Conservation (phyloP, 140 eudicot species). For the Senecio squalidus region DNA sequence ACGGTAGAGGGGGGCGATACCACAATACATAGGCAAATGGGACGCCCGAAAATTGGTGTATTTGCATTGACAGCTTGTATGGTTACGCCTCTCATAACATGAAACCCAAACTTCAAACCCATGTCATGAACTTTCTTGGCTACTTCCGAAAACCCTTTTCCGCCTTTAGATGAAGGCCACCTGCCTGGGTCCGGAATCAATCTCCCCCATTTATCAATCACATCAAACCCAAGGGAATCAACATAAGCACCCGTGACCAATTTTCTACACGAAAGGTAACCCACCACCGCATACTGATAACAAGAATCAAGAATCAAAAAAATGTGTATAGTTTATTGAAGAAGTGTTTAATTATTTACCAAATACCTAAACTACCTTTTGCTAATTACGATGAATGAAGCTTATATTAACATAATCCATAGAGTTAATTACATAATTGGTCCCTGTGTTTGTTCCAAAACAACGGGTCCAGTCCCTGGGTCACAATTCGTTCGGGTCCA, state of each 20-base stretch:
- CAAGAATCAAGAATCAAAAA: slow-evolving; percentile 19
- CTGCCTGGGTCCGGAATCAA: slow-evolving; percentile 87
- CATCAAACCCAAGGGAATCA: slow-evolving; percentile 85
- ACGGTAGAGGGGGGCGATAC: too few relatives aligned
- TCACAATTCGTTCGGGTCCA: too few relatives aligned
- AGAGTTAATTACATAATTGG: too few relatives aligned
- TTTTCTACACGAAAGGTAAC: slow-evolving; percentile 93
- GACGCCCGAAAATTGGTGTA: slow-evolving; percentile 87
- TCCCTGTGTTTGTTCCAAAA: too few relatives aligned
- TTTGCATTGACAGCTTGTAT: slow-evolving; percentile 90
- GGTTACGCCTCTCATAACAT: slow-evolving; percentile 96
- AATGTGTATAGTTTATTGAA: too few relatives aligned
- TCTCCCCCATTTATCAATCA: slow-evolving; percentile 96
- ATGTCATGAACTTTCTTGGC: slow-evolving; percentile 75
- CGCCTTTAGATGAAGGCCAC: slow-evolving; percentile 86
- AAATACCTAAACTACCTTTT: slow-evolving; percentile 6
- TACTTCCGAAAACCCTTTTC: slow-evolving; percentile 68
- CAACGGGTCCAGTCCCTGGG: too few relatives aligned
- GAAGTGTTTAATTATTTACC: not conserved
- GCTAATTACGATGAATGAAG: too few relatives aligned
- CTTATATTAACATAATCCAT: too few relatives aligned
- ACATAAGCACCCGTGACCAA: slow-evolving; percentile 63
- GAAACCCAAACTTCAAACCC: slow-evolving; percentile 97
- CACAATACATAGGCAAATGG: too few relatives aligned
- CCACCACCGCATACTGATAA: slow-evolving; percentile 93